A percentile compares a stretch with the other conserved stretches of the same genome.
These are phyloP conservation scores for Bruguiera parviflora DNA, from an alignment of 345 rosid species.

Conservation along the genomic window DNA sequence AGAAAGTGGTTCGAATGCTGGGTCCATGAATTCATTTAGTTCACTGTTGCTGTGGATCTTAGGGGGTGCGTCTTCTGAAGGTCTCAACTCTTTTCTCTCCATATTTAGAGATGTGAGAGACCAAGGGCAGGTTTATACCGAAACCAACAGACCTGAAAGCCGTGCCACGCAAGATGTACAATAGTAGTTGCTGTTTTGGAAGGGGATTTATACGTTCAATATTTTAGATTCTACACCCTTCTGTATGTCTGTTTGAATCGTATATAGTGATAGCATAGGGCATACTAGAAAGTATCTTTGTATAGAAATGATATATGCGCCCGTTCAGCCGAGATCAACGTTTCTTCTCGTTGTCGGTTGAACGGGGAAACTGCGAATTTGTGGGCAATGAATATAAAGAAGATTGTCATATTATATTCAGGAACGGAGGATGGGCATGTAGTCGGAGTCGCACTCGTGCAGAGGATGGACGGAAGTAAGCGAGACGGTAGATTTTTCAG, in stretches of 20 bases:
- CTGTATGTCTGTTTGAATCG: not conserved
- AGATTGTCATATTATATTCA: too few species aligned
- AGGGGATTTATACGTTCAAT: not conserved
- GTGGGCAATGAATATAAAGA: too few species aligned
- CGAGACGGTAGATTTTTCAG: too few species aligned
- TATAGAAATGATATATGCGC: too few species aligned
- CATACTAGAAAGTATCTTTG: too few species aligned
- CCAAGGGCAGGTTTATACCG: conserved; percentile 58
- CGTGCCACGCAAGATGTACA: conserved; percentile 21
- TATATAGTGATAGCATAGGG: too few species aligned
- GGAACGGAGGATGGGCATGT: too few species aligned
- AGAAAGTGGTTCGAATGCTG: conserved; percentile 51
- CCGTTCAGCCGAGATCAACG: too few species aligned
- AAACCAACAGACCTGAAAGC: conserved; percentile 32
- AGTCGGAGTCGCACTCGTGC: too few species aligned
- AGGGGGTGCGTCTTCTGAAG: conserved; percentile 93
- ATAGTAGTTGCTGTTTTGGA: conserved; percentile 2
- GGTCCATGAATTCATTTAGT: conserved; percentile 75
- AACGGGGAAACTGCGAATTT: too few species aligned
- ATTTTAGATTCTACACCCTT: not conserved
- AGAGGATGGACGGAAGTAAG: too few species aligned
- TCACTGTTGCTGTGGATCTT: conserved; percentile 86
- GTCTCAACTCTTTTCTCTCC: conserved; percentile 75
- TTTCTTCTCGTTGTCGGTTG: too few species aligned
- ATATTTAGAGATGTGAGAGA: conserved; percentile 92